A percentile compares a stretch with the other conserved stretches of the same genome.
phyloP scores from a whole-genome alignment of 345 rosid species.

The Gossypium mustelinum region DNA sequence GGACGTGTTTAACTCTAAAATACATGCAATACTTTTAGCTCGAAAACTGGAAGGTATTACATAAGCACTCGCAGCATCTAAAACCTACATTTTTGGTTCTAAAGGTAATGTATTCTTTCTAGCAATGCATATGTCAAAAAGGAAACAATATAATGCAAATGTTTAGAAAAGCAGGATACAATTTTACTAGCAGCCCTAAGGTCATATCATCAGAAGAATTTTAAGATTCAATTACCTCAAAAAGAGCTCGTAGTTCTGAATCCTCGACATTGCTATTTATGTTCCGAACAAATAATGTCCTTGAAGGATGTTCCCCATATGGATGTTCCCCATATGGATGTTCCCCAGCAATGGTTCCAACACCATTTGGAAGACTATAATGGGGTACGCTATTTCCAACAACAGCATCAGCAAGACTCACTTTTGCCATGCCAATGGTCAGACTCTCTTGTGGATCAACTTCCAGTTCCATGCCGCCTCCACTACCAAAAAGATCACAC shows the following conservation, averaged over 20 bases:
- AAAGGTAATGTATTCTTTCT: neutral
- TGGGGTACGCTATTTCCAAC: conserved; percentile 43
- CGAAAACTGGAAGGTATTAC: neutral
- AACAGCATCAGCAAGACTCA: conserved; percentile 42
- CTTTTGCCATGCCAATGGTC: conserved; percentile 38
- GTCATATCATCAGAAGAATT: neutral
- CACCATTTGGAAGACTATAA: conserved; percentile 45
- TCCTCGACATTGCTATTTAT: conserved; percentile 72
- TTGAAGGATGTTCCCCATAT: conserved; percentile 72
- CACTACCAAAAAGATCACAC: conserved; percentile 59
- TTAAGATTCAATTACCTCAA: conserved; percentile 44
- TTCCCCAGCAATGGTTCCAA: conserved; percentile 62
- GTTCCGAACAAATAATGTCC: conserved; percentile 71
- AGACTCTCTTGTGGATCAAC: conserved; percentile 40
- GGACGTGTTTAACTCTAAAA: neutral
- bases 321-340: conserved; percentile 79
- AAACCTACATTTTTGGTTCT: neutral
- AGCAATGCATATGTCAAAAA: neutral
- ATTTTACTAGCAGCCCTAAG: neutral
- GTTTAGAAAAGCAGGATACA: neutral
- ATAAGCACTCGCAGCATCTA: neutral
- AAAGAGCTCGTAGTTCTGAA: conserved; percentile 48
- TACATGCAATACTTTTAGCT: neutral
- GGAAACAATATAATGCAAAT: neutral
- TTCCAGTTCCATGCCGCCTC: conserved; percentile 77